Conservation (phyloP, 108 stramenopile species). For the Nannochloropsis oceanica region DNA sequence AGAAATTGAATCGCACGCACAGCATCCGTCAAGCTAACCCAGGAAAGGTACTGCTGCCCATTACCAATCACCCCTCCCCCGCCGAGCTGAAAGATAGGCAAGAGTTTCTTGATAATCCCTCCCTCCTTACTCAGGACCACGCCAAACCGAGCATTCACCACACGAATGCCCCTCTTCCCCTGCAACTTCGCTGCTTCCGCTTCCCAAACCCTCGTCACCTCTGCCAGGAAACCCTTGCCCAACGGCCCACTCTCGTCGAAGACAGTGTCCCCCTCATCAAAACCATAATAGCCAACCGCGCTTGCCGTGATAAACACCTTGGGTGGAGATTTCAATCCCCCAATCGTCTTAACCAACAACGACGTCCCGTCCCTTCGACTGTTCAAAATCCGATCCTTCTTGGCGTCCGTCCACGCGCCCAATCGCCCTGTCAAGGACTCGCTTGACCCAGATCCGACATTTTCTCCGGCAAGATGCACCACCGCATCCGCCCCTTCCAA, state of each 20-base stretch:
- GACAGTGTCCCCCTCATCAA: neutral
- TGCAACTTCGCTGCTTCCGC: neutral
- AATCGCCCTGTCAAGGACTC: neutral
- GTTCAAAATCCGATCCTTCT: neutral
- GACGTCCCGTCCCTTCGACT: neutral
- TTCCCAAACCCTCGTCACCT: constrained; percentile 2
- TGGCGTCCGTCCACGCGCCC: neutral
- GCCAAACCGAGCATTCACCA: constrained; percentile 47
- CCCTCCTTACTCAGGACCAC: constrained; percentile 46
- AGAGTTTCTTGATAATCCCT: constrained; percentile 48
- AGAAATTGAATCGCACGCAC: constrained; percentile 34
- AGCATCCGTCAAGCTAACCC: constrained; percentile 41
- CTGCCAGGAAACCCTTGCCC: constrained; percentile 2
- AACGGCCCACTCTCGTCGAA: neutral
- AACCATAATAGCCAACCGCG: constrained; percentile 5
- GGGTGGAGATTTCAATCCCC: neutral
- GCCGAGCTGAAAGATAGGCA: constrained; percentile 45
- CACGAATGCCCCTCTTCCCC: constrained; percentile 27
- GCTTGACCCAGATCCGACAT: neutral
- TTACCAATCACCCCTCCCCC: constrained; percentile 49
- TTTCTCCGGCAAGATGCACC: constrained; percentile 7
- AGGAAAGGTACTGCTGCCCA: constrained; percentile 49
- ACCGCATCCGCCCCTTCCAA: constrained; percentile 6
- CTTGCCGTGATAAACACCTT: neutral
- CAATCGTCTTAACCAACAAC: neutral